Conservation (phyloP, 257 asterid species). For the Perilla frutescens region DNA sequence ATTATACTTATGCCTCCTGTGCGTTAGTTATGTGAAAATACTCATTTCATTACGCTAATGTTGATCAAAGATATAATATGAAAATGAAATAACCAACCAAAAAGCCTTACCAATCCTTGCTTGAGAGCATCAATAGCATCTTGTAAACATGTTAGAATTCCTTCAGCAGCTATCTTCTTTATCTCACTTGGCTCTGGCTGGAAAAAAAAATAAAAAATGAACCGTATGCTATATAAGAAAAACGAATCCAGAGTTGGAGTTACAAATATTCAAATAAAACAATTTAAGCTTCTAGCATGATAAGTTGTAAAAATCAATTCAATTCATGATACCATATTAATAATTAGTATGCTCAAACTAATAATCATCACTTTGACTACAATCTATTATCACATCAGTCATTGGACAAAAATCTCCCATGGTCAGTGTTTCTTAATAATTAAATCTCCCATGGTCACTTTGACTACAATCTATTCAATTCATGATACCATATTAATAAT, state of each 20-base stretch:
- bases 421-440: neutral
- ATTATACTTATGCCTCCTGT: neutral
- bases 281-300: slow-evolving; percentile 14
- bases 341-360: neutral
- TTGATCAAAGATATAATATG: slow-evolving; percentile 5
- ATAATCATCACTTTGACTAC: slow-evolving; percentile 7
- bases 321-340: slow-evolving; percentile 13
- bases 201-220: slow-evolving; percentile 26
- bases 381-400: slow-evolving; percentile 4
- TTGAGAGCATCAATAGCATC: slow-evolving; percentile 80
- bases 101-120: slow-evolving; percentile 65
- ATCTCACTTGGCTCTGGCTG: slow-evolving; percentile 88
- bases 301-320: slow-evolving; percentile 8
- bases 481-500: slow-evolving; percentile 8
- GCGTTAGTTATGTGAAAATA: neutral
- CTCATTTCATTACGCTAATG: neutral
- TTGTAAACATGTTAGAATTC: slow-evolving; percentile 86
- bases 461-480: slow-evolving; percentile 5
- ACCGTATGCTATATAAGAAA: neutral
- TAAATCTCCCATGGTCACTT: too few species aligned
- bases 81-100: slow-evolving; percentile 14
- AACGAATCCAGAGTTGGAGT: slow-evolving; percentile 2
- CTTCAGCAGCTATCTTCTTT: slow-evolving; percentile 84
- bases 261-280: neutral
- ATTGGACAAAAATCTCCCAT: neutral